Evolutionary conservation across 2,329 filamentous ascomycete genomes (phyloP).

Genomic region (Cladosporium oxysporum): DNA sequence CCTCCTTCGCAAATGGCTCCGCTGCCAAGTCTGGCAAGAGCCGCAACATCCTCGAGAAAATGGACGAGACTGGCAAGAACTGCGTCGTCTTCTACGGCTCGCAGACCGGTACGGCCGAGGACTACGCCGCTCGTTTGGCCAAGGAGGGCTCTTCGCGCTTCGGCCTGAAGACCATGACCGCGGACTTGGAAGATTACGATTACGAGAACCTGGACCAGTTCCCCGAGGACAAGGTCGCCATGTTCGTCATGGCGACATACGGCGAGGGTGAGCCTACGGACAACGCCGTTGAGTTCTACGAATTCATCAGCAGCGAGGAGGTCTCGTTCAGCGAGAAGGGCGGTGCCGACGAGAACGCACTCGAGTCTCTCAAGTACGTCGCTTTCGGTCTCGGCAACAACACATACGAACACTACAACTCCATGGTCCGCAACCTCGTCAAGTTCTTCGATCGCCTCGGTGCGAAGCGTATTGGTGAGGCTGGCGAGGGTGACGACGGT

Average conservation of each 20-base stretch:
- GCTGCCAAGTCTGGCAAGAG: conserved; percentile 78
- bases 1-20: conserved; percentile 66
- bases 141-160: conserved; percentile 98
- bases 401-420: conserved; percentile 99
- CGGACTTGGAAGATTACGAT: conserved; percentile 96
- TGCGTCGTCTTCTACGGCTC: conserved; percentile 98
- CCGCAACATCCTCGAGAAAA: conserved; percentile 89
- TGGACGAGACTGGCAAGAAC: conserved; percentile 95
- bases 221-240: conserved; percentile 84
- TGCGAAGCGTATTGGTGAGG: conserved; percentile 78
- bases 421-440: conserved; percentile 92
- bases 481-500: conserved; percentile 95
- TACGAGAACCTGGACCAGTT: conserved; percentile 90
- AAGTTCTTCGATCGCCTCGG: conserved; percentile 79
- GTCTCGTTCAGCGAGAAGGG: conserved; percentile 73
- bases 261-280: conserved; percentile 98
- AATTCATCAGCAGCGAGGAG: conserved; percentile 85
- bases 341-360: conserved; percentile 64
- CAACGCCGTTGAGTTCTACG: conserved; percentile 98
- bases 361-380: conserved; percentile 86
- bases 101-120: conserved; percentile 96
- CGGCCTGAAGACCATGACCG: conserved; percentile 96
- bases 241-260: conserved; percentile 96
- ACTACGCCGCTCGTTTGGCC: conserved; percentile 92
- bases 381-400: conserved; percentile 97